phyloP scores from a whole-genome alignment of 2,329 filamentous ascomycete species.

The Aspergillus caelatus region DNA sequence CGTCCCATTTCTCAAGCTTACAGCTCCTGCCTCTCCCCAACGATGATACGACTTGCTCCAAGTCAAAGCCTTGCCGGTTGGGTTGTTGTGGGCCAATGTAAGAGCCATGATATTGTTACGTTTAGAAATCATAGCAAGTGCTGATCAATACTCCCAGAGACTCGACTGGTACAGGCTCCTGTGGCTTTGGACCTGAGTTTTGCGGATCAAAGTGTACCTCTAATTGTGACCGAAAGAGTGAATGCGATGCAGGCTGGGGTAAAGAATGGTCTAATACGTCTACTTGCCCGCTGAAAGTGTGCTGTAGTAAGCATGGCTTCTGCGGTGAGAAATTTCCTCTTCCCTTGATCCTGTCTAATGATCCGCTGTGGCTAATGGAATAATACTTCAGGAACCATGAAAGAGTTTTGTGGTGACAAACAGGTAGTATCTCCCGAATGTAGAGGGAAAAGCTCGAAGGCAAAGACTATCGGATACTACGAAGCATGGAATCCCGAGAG shows the following conservation, averaged over 20 bases:
- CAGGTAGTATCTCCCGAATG: constrained; percentile 16
- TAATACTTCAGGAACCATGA: constrained; percentile 7
- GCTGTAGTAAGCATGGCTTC: constrained; percentile 29
- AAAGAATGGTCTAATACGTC: constrained; percentile 14
- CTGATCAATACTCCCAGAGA: constrained; percentile 10
- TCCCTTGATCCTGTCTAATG: not conserved
- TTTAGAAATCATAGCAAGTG: not conserved
- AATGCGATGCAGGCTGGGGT: constrained; percentile 30
- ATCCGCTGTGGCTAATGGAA: not conserved
- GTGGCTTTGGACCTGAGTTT: constrained; percentile 20
- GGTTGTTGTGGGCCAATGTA: constrained; percentile 15
- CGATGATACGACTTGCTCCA: constrained; percentile 11
- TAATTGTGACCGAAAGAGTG: constrained; percentile 23
- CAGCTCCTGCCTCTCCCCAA: not conserved
- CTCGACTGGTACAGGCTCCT: constrained; percentile 12
- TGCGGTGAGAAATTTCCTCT: constrained; percentile 14
- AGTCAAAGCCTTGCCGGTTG: constrained; percentile 7
- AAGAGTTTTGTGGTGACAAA: constrained; percentile 11
- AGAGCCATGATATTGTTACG: not conserved
- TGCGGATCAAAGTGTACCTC: constrained; percentile 20
- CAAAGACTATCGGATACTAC: constrained; percentile 40
- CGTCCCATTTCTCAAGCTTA: not conserved
- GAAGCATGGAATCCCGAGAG: constrained; percentile 34
- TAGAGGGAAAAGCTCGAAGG: constrained; percentile 6
- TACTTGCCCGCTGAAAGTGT: constrained; percentile 35